Conservation (phyloP, 2,329 filamentous ascomycete genomes). For the Arachnomyces sp. region DNA sequence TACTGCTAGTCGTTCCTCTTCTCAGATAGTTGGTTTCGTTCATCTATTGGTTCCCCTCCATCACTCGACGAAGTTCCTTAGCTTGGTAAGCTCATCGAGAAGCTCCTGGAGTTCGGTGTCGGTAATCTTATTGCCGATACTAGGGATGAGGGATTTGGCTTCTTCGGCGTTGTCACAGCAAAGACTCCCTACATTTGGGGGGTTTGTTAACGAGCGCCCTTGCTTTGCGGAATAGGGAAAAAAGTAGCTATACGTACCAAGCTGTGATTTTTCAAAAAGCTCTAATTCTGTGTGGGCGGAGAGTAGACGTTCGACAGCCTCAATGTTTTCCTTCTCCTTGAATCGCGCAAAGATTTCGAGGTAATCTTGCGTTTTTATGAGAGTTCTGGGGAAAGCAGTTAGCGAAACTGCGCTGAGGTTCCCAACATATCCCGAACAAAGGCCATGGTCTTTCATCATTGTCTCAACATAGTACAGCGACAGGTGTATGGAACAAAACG, state of each 20-base stretch:
- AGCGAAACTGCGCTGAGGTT: not conserved
- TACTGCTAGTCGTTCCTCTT: too few species aligned
- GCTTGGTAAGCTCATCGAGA: slow-evolving; percentile 82
- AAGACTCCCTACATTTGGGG: slow-evolving; percentile 58
- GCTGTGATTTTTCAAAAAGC: slow-evolving; percentile 86
- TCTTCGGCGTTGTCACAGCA: slow-evolving; percentile 91
- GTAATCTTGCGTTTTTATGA: slow-evolving; percentile 84
- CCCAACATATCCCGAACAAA: slow-evolving; percentile 1
- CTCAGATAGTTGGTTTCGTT: too few species aligned
- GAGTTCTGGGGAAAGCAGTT: slow-evolving; percentile 40
- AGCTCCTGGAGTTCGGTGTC: slow-evolving; percentile 83
- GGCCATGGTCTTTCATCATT: not conserved
- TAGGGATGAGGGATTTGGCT: slow-evolving; percentile 92
- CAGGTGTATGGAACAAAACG: slow-evolving; percentile 4
- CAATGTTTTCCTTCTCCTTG: slow-evolving; percentile 88
- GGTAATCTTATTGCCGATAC: slow-evolving; percentile 75
- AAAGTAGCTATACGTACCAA: slow-evolving; percentile 51
- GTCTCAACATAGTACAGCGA: not conserved
- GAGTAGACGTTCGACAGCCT: slow-evolving; percentile 83
- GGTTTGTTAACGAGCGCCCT: slow-evolving; percentile 2
- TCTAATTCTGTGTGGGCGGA: slow-evolving; percentile 68
- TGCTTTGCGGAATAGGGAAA: slow-evolving; percentile 1
- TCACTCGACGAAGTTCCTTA: slow-evolving; percentile 46
- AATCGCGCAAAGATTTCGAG: slow-evolving; percentile 91
- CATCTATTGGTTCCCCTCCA: not conserved